Evolutionary conservation across 1,284 basidiomycete genomes (phyloP), one percentile per base, ranked within the genome.

Genomic region (Trichosporon sp.): DNA sequence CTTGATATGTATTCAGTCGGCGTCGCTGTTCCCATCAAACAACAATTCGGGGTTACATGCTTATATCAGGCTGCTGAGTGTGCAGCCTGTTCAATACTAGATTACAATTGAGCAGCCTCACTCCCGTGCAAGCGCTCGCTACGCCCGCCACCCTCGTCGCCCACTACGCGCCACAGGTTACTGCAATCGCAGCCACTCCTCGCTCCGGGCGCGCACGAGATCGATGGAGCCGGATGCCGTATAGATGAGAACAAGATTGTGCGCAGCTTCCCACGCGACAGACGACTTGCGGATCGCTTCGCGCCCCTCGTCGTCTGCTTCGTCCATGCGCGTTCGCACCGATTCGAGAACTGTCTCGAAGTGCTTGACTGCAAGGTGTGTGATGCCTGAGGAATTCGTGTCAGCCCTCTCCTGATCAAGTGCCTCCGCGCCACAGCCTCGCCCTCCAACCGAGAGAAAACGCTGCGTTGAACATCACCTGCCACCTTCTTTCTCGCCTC

Each of bases 201-300:
- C 67, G 1, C 79, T 79, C 21, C 69, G 69, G 65, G 73, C 66
- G 65, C 75, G 78, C 9, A 80, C 91, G 13, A 92, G 80, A 3
- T 88, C 86, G 3, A 87, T 85, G 3, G 90, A 90, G 2, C 91
- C 92, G 1, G 91, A 91, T 60, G 88, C 87, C 9, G 90, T 87
- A 82, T 90, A 95, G 51, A 96, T 90, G 58, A 92, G 83, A 11
- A 91, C 89, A 53, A 97, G 86, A 76, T 97, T 97, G 83, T 95
- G 95, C 0, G 93, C 95, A 3, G 93, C 89, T 77, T 95, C 91
- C 71, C 86, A 86, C 0, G 79, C 78, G 25, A 65, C 87, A 85
- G 74, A 90, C 3, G 31, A 47, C n/a, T 68, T 29, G 79, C 65
- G 86, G 82, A 75, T 77, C 68, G 69, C 84, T 81, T 80, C 56